Conservation (phyloP, 2,329 filamentous ascomycete species). For the Cladorrhinum sp. region DNA sequence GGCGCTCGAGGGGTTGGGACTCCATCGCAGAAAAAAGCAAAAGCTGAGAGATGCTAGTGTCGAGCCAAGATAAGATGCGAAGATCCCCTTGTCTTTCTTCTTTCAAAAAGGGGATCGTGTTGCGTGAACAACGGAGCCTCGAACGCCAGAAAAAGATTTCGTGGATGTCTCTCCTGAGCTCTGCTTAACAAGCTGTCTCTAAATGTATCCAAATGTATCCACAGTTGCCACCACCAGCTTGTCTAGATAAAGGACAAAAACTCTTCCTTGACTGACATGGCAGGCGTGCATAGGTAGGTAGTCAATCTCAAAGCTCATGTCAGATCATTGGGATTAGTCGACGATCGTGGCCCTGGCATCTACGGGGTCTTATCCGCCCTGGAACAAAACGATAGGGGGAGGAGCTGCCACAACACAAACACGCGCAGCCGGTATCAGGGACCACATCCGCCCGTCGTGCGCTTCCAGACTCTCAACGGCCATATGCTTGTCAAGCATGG, state of each 20-base stretch:
- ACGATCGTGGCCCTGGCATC: neutral
- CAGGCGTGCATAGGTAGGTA: no score
- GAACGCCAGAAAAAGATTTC: neutral
- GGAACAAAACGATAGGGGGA: slow-evolving; percentile 14
- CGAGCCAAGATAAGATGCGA: slow-evolving; percentile 4
- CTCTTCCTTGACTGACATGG: no score
- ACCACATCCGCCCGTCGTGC: slow-evolving; percentile 1
- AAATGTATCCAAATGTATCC: neutral
- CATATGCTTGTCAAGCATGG: neutral
- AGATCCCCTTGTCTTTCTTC: neutral
- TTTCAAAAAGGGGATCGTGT: neutral
- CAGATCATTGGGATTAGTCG: neutral
- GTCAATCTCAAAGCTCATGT: neutral
- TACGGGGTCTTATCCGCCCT: neutral
- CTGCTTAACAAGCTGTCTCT: neutral
- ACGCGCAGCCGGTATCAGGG: neutral
- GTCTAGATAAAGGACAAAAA: neutral
- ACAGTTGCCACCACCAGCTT: neutral
- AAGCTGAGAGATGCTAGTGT: neutral
- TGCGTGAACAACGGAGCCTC: neutral
- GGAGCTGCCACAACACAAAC: slow-evolving; percentile 12
- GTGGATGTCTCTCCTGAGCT: neutral
- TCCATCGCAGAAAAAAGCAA: neutral
- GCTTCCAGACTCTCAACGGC: neutral
- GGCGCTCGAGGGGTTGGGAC: neutral